Conservation (phyloP, 73 alveolate species). For the Paraurostyla sp. region DNA sequence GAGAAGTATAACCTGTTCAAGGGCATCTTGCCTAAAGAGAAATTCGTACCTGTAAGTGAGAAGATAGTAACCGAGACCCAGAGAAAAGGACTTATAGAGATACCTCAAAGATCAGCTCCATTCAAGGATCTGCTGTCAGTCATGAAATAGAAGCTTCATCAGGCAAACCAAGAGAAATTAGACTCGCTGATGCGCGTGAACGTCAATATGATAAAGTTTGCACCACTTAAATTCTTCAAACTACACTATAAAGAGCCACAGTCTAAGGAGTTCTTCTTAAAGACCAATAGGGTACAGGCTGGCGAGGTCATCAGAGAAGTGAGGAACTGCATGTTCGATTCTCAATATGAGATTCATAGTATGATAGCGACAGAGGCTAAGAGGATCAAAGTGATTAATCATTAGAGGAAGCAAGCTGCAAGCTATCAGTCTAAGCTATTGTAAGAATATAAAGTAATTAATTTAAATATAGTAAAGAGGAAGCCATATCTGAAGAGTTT, state of each 20-base stretch:
- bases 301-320: constrained; percentile 76
- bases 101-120: constrained; percentile 40
- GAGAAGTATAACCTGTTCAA: constrained; percentile 70
- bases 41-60: constrained; percentile 72
- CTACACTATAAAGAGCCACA: background rate
- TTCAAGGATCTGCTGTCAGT: constrained; percentile 33
- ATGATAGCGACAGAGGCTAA: constrained; percentile 67
- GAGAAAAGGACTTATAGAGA: constrained; percentile 57
- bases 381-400: constrained; percentile 54
- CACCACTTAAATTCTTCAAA: constrained; percentile 47
- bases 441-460: background rate
- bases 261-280: constrained; percentile 52
- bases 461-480: constrained; percentile 59
- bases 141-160: constrained; percentile 61
- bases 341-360: constrained; percentile 66
- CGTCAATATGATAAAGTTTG: constrained; percentile 48
- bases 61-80: constrained; percentile 59
- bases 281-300: constrained; percentile 53
- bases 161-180: constrained; percentile 63
- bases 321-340: constrained; percentile 76
- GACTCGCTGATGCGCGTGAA: constrained; percentile 54
- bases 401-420: constrained; percentile 65
- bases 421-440: constrained; percentile 59
- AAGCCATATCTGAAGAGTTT: constrained; percentile 57
- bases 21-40: constrained; percentile 60